Evolutionary conservation across 345 rosid genomes (phyloP).

Genomic region (Schrenkiella parvula): DNA sequence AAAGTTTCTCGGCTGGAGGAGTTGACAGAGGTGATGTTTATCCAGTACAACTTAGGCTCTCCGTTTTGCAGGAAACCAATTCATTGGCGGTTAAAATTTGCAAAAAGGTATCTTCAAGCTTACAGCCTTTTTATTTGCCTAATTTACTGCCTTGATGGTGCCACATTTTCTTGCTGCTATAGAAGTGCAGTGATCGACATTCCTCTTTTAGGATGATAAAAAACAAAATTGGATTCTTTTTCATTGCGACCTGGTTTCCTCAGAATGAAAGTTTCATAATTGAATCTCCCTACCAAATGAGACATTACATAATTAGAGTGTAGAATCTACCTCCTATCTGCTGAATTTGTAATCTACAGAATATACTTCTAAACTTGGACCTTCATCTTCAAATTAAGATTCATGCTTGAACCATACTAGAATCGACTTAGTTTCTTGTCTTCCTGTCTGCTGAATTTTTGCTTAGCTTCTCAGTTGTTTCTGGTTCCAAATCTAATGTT

Average conservation of each 20-base stretch:
- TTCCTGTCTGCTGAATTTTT: not conserved
- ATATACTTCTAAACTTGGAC: not conserved
- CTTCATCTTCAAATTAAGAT: conserved; percentile 10
- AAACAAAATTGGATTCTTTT: conserved; percentile 1
- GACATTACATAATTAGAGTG: not conserved
- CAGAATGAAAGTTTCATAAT: not conserved
- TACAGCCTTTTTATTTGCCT: not conserved
- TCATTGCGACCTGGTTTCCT: not conserved
- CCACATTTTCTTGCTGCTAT: not conserved
- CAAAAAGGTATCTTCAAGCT: conserved; percentile 64
- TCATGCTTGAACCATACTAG: conserved; percentile 14
- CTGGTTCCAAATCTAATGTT: conserved; percentile 11
- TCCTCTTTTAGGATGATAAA: not conserved
- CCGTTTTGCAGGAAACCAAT: conserved; percentile 58
- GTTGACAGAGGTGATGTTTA: conserved; percentile 94
- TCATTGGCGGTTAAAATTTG: conserved; percentile 75
- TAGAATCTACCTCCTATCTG: not conserved
- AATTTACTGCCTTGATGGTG: not conserved
- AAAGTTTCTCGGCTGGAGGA: conserved; percentile 70
- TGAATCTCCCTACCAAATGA: conserved; percentile 2
- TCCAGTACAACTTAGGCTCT: conserved; percentile 84
- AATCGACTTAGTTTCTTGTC: conserved; percentile 1
- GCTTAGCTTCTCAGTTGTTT: conserved; percentile 4
- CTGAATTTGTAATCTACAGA: not conserved
- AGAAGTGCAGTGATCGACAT: not conserved